Evolutionary conservation across 1,284 basidiomycete species (phyloP).

Genomic region (Ceratorhiza oryzae-sativae): DNA sequence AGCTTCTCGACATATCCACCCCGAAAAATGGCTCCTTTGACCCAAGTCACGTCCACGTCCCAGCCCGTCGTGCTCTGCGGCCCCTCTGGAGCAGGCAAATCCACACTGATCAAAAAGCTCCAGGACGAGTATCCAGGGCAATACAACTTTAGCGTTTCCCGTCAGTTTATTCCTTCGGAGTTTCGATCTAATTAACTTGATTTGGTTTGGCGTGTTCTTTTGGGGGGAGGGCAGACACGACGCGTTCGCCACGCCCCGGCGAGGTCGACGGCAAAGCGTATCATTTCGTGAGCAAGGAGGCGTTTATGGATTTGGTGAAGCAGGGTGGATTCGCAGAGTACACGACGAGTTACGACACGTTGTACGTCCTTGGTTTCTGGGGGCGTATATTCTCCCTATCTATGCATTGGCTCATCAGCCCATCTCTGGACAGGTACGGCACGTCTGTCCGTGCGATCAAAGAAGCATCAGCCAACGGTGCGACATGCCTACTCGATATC

Average conservation of each 20-base stretch:
- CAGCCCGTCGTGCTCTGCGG: constrained; percentile 80
- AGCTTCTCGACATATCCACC: neutral
- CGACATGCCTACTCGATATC: constrained; percentile 92
- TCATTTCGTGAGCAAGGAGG: constrained; percentile 60
- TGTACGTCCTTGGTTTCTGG: constrained; percentile 55
- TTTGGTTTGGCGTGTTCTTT: constrained; percentile 30
- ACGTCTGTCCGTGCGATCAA: constrained; percentile 78
- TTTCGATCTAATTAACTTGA: neutral
- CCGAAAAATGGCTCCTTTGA: constrained; percentile 14
- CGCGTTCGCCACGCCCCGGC: constrained; percentile 82
- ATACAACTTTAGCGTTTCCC: constrained; percentile 95
- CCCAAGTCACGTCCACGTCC: constrained; percentile 12
- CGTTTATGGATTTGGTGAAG: constrained; percentile 58
- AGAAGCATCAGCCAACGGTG: constrained; percentile 53
- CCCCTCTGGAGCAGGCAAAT: constrained; percentile 93
- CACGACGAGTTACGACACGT: constrained; percentile 87
- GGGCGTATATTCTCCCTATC: neutral
- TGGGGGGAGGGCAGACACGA: constrained; percentile 77
- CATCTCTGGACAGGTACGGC: constrained; percentile 63
- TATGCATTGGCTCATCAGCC: neutral
- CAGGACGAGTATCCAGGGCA: constrained; percentile 83
- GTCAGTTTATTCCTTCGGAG: constrained; percentile 58
- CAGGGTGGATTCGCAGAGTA: constrained; percentile 65
- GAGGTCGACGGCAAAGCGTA: constrained; percentile 77
- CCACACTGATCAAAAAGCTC: constrained; percentile 86